Evolutionary conservation across 2,329 filamentous ascomycete genomes (phyloP).

Genomic region (Lithohypha guttulata): DNA sequence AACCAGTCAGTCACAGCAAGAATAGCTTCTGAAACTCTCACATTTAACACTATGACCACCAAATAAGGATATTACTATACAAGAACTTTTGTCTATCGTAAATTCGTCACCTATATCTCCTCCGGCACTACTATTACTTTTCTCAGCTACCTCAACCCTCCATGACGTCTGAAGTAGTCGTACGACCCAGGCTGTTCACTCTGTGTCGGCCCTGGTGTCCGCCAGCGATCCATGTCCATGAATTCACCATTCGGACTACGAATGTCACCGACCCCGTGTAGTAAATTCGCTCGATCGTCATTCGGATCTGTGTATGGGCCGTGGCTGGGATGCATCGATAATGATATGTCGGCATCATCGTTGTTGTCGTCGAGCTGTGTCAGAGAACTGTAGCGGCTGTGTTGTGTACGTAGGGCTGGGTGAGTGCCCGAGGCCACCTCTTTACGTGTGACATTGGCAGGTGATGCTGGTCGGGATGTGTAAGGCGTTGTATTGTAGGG

Average conservation of each 20-base stretch:
- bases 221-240: slow-evolving; percentile 18
- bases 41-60: no score
- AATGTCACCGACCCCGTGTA: slow-evolving; percentile 13
- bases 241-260: slow-evolving; percentile 19
- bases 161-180: slow-evolving; percentile 10
- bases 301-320: slow-evolving; percentile 16
- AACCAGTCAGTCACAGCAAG: no score
- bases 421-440: slow-evolving; percentile 9
- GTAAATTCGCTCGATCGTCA: slow-evolving; percentile 18
- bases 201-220: slow-evolving; percentile 6
- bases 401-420: slow-evolving; percentile 4
- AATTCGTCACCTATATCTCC: no score
- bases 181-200: slow-evolving; percentile 8
- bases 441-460: slow-evolving; percentile 11
- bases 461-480: slow-evolving; percentile 13
- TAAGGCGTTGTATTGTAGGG: slow-evolving; percentile 19
- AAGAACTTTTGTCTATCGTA: no score
- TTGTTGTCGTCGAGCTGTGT: slow-evolving; percentile 4
- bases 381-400: slow-evolving; percentile 3
- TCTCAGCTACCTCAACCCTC: slow-evolving; percentile 32
- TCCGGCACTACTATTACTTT: no score
- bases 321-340: slow-evolving; percentile 7
- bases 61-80: no score
- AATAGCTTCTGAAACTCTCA: no score
- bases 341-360: slow-evolving; percentile 6